Evolutionary conservation across 2,329 filamentous ascomycete genomes (phyloP).

Genomic region (Sporothrix pallida): DNA sequence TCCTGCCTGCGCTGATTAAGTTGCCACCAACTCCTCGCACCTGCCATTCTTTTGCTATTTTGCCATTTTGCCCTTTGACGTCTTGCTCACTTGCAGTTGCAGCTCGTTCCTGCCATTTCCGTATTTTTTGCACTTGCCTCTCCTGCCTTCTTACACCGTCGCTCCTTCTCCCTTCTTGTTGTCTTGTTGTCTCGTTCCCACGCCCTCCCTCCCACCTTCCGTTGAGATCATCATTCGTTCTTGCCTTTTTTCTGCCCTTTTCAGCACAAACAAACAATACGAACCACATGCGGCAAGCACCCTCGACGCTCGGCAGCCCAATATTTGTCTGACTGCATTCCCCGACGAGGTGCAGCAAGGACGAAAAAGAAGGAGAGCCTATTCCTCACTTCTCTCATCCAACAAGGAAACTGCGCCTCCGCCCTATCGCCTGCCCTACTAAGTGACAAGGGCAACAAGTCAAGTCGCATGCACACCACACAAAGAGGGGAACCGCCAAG

Average conservation of each 20-base stretch:
- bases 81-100: slow-evolving; percentile 10
- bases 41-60: slow-evolving; percentile 4
- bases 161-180: slow-evolving; percentile 1
- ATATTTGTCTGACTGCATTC: slow-evolving; percentile 12
- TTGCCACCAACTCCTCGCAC: slow-evolving; percentile 2
- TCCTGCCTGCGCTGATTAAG: slow-evolving; percentile 9
- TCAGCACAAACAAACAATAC: background rate
- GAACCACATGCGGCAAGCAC: background rate
- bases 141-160: background rate
- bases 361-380: background rate
- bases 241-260: background rate
- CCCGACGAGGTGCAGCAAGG: slow-evolving; percentile 11
- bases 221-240: background rate
- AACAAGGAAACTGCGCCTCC: slow-evolving; percentile 10
- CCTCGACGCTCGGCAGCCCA: background rate
- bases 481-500: slow-evolving; percentile 10
- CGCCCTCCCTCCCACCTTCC: background rate
- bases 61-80: slow-evolving; percentile 12
- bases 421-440: background rate
- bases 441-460: background rate
- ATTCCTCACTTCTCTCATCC: background rate
- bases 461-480: background rate
- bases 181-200: background rate
- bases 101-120: slow-evolving; percentile 21
- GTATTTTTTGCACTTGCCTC: background rate